Conservation (phyloP, 768 basidiomycete species). For the Atractiella rhizophila region DNA sequence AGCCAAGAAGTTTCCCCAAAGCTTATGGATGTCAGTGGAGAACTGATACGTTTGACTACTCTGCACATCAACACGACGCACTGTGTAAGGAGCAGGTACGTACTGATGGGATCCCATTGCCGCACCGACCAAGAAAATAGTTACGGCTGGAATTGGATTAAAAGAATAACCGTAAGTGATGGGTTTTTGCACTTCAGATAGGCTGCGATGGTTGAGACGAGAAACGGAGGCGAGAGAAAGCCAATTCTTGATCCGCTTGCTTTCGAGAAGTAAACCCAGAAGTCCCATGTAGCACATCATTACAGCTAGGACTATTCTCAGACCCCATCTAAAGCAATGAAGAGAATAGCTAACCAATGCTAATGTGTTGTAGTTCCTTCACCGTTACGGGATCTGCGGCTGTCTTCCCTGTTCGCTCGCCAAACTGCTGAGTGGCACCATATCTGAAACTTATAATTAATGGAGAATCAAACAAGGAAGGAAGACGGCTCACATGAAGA, state of each 20-base stretch:
- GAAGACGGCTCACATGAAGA: slow-evolving; percentile 65
- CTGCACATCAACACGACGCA: no score
- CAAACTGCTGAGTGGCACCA: no score
- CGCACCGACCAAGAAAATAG: slow-evolving; percentile 73
- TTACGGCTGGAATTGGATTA: slow-evolving; percentile 33
- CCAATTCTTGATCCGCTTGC: slow-evolving; percentile 43
- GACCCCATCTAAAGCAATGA: not conserved
- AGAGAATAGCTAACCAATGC: slow-evolving; percentile 40
- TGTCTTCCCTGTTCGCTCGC: slow-evolving; percentile 45
- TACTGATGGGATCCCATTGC: slow-evolving; percentile 85
- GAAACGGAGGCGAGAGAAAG: slow-evolving; percentile 25
- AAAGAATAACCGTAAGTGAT: slow-evolving; percentile 55
- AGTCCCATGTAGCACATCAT: no score
- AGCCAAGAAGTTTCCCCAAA: slow-evolving; percentile 74
- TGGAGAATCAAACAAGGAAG: slow-evolving; percentile 99
- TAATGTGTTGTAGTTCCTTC: slow-evolving; percentile 79
- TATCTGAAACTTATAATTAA: no score
- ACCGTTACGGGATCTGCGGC: slow-evolving; percentile 70
- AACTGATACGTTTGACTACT: slow-evolving; percentile 78
- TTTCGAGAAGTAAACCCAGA: no score
- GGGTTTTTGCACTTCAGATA: no score
- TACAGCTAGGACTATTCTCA: no score
- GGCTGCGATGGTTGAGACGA: no score
- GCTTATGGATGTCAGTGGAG: slow-evolving; percentile 67
- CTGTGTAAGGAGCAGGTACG: no score